Conservation (phyloP, 805 yeast genomes). For the Metschnikowia kunwiensis region DNA sequence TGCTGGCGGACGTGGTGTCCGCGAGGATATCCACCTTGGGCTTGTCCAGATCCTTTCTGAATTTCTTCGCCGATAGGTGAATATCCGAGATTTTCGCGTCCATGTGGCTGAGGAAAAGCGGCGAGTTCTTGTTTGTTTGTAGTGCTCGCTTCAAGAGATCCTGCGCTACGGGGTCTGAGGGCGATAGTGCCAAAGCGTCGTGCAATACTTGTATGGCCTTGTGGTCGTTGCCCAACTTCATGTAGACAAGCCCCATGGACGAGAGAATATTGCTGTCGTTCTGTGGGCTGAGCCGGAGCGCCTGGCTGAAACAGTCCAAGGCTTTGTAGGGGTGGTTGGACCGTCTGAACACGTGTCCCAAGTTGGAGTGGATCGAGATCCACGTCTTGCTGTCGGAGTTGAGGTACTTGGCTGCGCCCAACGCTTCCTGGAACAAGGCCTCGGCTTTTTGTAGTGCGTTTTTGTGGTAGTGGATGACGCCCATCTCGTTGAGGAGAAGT, state of each 20-base stretch:
- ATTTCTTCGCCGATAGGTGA: slow-evolving; percentile 2
- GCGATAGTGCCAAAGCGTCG: slow-evolving; percentile 72
- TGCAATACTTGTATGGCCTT: slow-evolving; percentile 78
- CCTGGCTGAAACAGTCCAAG: slow-evolving; percentile 70
- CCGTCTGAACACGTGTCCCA: slow-evolving; percentile 85
- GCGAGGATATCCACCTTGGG: slow-evolving; percentile 2
- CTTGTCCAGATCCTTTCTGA: slow-evolving; percentile 1
- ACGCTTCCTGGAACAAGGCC: slow-evolving; percentile 63
- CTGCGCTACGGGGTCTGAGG: slow-evolving; percentile 79
- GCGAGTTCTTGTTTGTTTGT: slow-evolving; percentile 46
- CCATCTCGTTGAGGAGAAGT: slow-evolving; percentile 82
- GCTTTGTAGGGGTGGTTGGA: slow-evolving; percentile 62
- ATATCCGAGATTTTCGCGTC: slow-evolving; percentile 13
- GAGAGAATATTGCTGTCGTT: slow-evolving; percentile 72
- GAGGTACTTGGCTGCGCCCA: slow-evolving; percentile 61
- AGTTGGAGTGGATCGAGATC: slow-evolving; percentile 78
- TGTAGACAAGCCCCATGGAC: slow-evolving; percentile 78
- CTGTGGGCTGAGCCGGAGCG: slow-evolving; percentile 61
- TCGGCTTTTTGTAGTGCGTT: slow-evolving; percentile 68
- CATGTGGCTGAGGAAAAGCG: slow-evolving; percentile 14
- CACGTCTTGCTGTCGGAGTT: slow-evolving; percentile 81
- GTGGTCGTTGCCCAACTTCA: slow-evolving; percentile 60
- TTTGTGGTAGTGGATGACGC: slow-evolving; percentile 84
- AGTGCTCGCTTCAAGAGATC: slow-evolving; percentile 80
- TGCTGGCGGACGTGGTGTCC: slow-evolving; percentile 12